Base-by-base conservation (phyloP, 805 yeast genomes). In the Hanseniaspora clermontiae region DNA sequence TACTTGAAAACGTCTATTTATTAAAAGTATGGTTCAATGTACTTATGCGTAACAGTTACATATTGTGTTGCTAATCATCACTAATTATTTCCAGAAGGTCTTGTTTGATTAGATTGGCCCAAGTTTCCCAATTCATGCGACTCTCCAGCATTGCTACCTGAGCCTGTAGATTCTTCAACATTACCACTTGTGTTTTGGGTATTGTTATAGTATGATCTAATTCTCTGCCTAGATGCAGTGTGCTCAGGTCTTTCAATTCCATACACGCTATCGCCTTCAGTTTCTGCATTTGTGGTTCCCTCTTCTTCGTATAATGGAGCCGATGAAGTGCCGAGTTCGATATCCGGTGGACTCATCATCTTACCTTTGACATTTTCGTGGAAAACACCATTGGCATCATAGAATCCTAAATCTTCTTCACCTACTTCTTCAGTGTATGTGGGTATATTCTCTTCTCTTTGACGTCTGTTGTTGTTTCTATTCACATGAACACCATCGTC, bases 371-470 rank as follows among this genome's bases (percentile, higher is more conserved):
- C 62, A 55, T 71, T 72, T 10, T 69, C 58, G 59, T 72, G 76
- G 61, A 77, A 77, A 55, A 66, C 72, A 39, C 88, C 96, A 37
- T 74, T 66, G 38, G 70, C 70, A 65, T 86, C 93, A 62, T 85
- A 87, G 66, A 77, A 83, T 0, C 95, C 96, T 65, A 84, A 78
- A 65, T 89, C 96, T 49, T 77, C 74, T 32, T 82, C 87, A 60
- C 81, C 82, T 0, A 89, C 81, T 15, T 73, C 69, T 12, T 72
- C 85, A 0, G 88, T 78, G 60, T 85, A 85, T 2, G 82, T 75
- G 0, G 95, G 95, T 1, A 84, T 87, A 61, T 73, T 80, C 2
- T 77, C 76, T 48, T 76, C 78, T 17, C 39, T 40, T 17, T 55
- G 54, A 11, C 43, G 29, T 43, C 58, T 55, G 24, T 57, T 59